These are phyloP conservation scores for Eucalyptus leucophloia DNA, from an alignment of 345 rosid genomes.

Conservation along the genomic window DNA sequence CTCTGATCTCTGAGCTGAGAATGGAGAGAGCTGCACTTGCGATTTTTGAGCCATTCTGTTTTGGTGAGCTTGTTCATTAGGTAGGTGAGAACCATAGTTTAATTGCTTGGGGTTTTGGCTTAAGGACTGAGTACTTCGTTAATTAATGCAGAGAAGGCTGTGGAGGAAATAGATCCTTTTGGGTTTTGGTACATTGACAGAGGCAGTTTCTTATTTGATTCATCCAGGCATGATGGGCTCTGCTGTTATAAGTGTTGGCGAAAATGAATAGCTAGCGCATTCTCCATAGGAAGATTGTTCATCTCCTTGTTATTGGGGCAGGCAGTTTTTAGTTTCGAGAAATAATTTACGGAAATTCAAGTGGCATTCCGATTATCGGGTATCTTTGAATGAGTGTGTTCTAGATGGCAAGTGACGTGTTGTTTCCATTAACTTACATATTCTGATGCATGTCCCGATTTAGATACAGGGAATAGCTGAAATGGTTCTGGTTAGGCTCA, in stretches of 20 bases:
- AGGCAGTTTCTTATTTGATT: neutral
- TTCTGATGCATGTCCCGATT: neutral
- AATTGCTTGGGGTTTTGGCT: no score
- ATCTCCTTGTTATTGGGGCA: neutral
- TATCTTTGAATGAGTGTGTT: neutral
- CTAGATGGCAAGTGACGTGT: neutral
- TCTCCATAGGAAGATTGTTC: neutral
- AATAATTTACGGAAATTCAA: neutral
- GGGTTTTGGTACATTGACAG: neutral
- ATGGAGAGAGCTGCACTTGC: no score
- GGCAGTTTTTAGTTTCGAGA: neutral
- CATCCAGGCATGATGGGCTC: neutral
- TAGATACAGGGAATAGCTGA: neutral
- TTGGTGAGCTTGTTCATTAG: no score
- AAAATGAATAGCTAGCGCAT: neutral
- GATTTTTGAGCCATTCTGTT: no score
- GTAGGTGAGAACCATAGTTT: no score
- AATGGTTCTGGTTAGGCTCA: neutral
- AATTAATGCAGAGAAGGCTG: neutral
- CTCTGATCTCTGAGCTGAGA: no score
- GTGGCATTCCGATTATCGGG: neutral
- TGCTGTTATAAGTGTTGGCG: neutral
- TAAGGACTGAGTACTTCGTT: neutral
- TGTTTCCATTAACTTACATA: neutral
- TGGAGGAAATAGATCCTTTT: neutral